Conservation (phyloP, 352 stramenopile genomes). For the Globisporangium recalcitrans region DNA sequence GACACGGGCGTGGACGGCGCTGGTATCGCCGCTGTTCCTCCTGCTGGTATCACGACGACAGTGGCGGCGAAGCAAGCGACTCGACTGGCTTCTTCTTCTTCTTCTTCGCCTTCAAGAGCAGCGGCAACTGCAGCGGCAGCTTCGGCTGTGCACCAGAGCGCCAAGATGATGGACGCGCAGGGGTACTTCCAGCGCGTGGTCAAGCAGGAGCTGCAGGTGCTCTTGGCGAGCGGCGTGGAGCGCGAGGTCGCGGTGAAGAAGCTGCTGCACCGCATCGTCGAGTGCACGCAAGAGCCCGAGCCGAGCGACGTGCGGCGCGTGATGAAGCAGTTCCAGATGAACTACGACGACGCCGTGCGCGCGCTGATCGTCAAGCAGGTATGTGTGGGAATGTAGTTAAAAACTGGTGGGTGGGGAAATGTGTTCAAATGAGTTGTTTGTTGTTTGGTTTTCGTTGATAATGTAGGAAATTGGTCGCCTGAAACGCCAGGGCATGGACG, state of each 20-base stretch:
- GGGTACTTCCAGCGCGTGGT: conserved; percentile 66
- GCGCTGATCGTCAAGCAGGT: conserved; percentile 84
- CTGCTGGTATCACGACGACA: not conserved
- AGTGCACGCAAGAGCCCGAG: conserved; percentile 53
- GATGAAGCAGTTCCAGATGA: conserved; percentile 86
- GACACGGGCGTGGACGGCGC: conserved; percentile 2
- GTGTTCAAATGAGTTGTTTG: not conserved
- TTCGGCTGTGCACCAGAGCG: conserved; percentile 25
- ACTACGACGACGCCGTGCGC: conserved; percentile 77
- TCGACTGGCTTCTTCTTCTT: not conserved
- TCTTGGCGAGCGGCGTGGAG: conserved; percentile 45
- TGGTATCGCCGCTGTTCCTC: not conserved
- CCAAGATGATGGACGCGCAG: conserved; percentile 68
- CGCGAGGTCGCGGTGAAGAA: conserved; percentile 71
- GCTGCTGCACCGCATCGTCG: conserved; percentile 70
- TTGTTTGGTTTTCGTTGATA: too few species aligned
- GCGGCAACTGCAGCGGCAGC: not conserved
- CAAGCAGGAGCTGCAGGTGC: conserved; percentile 72
- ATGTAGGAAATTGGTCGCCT: conserved; percentile 65
- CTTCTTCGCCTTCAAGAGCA: not conserved
- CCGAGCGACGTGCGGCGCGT: conserved; percentile 61
- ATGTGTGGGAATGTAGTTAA: not conserved
- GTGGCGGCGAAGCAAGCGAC: not conserved
- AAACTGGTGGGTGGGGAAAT: not conserved
- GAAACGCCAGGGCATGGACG: conserved; percentile 71